These are phyloP conservation scores for Croton setiger DNA, from an alignment of 441 rosid species.

Conservation along the genomic window DNA sequence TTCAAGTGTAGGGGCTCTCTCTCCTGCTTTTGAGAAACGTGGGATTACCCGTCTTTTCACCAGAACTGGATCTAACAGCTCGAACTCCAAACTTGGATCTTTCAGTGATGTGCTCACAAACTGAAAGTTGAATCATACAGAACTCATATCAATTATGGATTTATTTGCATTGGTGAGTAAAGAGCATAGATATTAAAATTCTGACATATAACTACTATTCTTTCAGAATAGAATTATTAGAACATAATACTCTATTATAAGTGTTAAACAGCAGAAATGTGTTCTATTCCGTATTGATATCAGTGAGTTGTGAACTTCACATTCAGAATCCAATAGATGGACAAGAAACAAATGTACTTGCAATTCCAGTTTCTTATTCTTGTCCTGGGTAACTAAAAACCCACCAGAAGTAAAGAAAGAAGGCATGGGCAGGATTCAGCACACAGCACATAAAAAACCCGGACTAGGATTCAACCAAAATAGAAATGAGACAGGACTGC, in stretches of 20 bases:
- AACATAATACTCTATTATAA: too few relatives aligned
- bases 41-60: conserved; percentile 68
- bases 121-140: conserved; percentile 30
- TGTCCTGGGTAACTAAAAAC: too few relatives aligned
- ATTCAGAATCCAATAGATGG: too few relatives aligned
- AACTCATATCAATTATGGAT: neutral
- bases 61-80: conserved; percentile 61
- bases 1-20: conserved; percentile 54
- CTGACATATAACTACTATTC: neutral
- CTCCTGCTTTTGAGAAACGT: conserved; percentile 42
- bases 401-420: too few relatives aligned
- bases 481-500: neutral
- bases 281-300: too few relatives aligned
- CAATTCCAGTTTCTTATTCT: too few relatives aligned
- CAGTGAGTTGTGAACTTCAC: too few relatives aligned
- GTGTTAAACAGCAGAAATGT: too few relatives aligned
- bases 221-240: too few relatives aligned
- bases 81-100: conserved; percentile 77
- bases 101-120: conserved; percentile 76
- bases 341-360: too few relatives aligned
- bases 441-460: neutral
- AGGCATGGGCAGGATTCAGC: too few relatives aligned
- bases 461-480: neutral
- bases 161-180: neutral
- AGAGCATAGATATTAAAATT: neutral